phyloP scores from a whole-genome alignment of 176 grass and related monocot genomes.

The Saccharum officinarum region DNA sequence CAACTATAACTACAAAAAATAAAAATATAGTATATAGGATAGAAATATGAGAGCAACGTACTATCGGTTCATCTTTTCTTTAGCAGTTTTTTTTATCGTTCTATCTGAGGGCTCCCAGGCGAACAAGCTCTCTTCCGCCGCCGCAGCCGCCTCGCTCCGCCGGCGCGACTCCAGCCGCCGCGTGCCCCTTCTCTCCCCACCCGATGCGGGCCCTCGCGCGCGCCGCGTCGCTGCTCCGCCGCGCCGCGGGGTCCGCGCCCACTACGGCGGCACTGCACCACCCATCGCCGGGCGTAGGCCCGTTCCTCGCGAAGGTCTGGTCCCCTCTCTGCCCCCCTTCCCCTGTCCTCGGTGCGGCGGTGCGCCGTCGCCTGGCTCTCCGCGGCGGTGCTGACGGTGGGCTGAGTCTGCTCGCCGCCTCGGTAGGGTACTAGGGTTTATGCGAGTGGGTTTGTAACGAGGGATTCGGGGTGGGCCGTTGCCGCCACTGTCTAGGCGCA shows the following conservation, averaged over 20 bases:
- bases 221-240: not conserved
- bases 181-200: not conserved
- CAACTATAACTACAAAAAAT: too few species aligned
- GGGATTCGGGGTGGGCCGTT: not conserved
- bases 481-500: not conserved
- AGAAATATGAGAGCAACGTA: too few species aligned
- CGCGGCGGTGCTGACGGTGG: not conserved
- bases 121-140: not conserved
- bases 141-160: not conserved
- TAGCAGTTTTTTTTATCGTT: too few species aligned
- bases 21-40: too few species aligned
- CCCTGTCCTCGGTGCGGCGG: not conserved
- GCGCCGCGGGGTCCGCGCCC: not conserved
- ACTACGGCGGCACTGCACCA: not conserved
- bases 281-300: not conserved
- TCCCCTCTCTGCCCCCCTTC: not conserved
- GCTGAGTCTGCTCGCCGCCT: not conserved
- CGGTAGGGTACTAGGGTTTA: not conserved
- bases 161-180: not conserved
- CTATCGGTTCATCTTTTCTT: too few species aligned
- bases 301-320: conserved; percentile 20
- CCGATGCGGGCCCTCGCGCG: conserved; percentile 39
- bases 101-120: too few species aligned
- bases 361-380: not conserved
- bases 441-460: not conserved